A percentile compares a stretch with the other conserved stretches of the same genome.
phyloP scores from a whole-genome alignment of 1,284 basidiomycete genomes.

The Pseudozyma sp. region DNA sequence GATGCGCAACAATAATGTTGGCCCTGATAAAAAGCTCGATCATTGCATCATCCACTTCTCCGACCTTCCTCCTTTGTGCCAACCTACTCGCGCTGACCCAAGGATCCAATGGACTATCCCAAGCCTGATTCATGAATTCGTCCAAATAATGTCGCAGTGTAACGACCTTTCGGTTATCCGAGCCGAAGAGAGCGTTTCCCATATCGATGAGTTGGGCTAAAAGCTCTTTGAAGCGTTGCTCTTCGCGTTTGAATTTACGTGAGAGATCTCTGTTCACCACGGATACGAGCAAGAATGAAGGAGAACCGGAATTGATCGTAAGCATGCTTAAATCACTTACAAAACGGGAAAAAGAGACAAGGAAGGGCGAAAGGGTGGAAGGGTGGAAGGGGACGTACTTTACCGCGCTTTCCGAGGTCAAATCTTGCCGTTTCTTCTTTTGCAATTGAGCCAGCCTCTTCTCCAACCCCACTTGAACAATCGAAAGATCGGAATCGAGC shows the following conservation, averaged over 20 bases:
- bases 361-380: too few relatives aligned
- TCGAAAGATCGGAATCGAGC: conserved; percentile 23
- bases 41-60: conserved; percentile 49
- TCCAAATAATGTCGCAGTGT: conserved; percentile 42
- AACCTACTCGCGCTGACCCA: conserved; percentile 33
- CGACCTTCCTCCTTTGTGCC: conserved; percentile 22
- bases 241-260: conserved; percentile 23
- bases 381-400: too few relatives aligned
- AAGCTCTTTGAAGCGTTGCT: conserved; percentile 23
- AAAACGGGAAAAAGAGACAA: too few relatives aligned
- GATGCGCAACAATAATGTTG: conserved; percentile 37
- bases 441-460: conserved; percentile 32
- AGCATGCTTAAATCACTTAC: too few relatives aligned
- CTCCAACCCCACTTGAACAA: conserved; percentile 19
- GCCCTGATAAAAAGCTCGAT: conserved; percentile 45
- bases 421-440: conserved; percentile 16
- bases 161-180: conserved; percentile 25
- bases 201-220: conserved; percentile 41
- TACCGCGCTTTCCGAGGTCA: conserved; percentile 28
- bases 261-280: conserved; percentile 23
- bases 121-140: conserved; percentile 46
- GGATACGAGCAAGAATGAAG: background rate
- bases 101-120: conserved; percentile 46
- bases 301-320: too few relatives aligned
- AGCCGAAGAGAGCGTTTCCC: conserved; percentile 23